Evolutionary conservation across 2,329 filamentous ascomycete genomes (phyloP).

Genomic region (Cytospora schulzeri): DNA sequence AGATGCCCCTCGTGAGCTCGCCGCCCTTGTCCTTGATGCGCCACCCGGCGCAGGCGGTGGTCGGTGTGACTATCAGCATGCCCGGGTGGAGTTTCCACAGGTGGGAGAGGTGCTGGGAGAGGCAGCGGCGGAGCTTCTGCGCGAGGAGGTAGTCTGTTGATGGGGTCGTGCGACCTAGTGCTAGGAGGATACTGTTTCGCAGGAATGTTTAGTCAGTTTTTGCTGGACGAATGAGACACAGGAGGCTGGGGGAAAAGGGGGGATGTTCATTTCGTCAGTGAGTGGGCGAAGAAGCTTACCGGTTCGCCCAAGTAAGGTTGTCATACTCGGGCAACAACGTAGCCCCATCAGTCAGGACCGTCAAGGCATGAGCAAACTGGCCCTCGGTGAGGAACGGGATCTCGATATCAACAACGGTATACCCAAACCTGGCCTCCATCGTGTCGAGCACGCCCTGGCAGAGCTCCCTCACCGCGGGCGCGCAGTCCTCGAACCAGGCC

Average conservation of each 20-base stretch:
- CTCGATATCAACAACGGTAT: conserved; percentile 55
- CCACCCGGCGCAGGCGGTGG: conserved; percentile 54
- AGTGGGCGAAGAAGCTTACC: conserved; percentile 13
- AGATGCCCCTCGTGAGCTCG: conserved; percentile 46
- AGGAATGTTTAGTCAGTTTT: background rate
- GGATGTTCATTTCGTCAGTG: background rate
- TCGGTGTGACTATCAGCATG: conserved; percentile 72
- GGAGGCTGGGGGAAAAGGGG: background rate
- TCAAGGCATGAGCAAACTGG: conserved; percentile 72
- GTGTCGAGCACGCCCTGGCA: conserved; percentile 51
- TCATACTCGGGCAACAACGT: conserved; percentile 49
- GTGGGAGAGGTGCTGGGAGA: conserved; percentile 71
- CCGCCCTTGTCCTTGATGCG: conserved; percentile 39
- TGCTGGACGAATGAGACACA: background rate
- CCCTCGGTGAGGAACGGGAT: conserved; percentile 64
- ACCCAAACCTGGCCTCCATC: conserved; percentile 54
- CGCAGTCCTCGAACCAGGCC: conserved; percentile 61
- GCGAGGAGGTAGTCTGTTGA: conserved; percentile 69
- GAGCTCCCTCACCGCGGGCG: conserved; percentile 45
- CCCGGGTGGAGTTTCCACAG: conserved; percentile 68
- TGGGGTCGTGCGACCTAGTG: conserved; percentile 62
- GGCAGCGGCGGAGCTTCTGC: conserved; percentile 67
- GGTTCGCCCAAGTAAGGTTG: conserved; percentile 53
- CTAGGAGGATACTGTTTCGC: conserved; percentile 65
- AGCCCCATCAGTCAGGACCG: conserved; percentile 67